Base-by-base conservation (phyloP, 2,329 filamentous ascomycete genomes). In the Paecilomyces fulvus region DNA sequence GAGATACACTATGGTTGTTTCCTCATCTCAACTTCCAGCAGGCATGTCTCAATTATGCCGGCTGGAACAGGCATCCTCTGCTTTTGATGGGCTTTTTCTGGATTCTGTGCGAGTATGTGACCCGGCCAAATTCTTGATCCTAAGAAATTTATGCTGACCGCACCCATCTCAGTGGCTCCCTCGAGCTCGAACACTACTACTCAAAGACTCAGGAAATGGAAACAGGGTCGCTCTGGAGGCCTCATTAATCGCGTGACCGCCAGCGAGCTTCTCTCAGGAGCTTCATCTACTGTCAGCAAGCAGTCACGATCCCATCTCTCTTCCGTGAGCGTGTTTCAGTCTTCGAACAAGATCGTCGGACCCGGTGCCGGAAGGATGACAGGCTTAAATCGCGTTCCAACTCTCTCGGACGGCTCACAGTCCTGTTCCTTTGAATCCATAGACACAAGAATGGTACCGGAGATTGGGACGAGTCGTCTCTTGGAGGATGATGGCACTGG, bases 401-500 rank as follows among this genome's bases (percentile, higher is more conserved):
- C 62, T 30, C 59, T 74, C 28, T 69, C 70, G 9, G 67, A 63
- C 52, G 65, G 65, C 52, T 69, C 67, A 14, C 59, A 55, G n/a
- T 63, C 68, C 20, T 61, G 63, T 12, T 65, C 65, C 30, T 67
- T 63, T 33, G 60, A 63, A 25, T 73, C 72, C 21, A 57, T 70
- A 37, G 64, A 69, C 55, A 70, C 70, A 8, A 55, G 63, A 46
- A 56, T 61, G 56, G 62, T 62, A 9, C 59, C 59, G 12, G 62
- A 63, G 11, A 58, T 70, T 30, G 60, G 61, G 33, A 53, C 58
- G 28, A 62, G 62, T 46, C 56, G 63, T 58, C 30, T 67, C 25
- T 62, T 71, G 3, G 63, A 69, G 46, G 63, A 66, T 8, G 64
- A 69, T 51, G 65, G 64, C 11, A 65, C 65, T 17, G 67, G 69